phyloP scores from a whole-genome alignment of 331 rosid genomes.

The Stylosanthes scabra region DNA sequence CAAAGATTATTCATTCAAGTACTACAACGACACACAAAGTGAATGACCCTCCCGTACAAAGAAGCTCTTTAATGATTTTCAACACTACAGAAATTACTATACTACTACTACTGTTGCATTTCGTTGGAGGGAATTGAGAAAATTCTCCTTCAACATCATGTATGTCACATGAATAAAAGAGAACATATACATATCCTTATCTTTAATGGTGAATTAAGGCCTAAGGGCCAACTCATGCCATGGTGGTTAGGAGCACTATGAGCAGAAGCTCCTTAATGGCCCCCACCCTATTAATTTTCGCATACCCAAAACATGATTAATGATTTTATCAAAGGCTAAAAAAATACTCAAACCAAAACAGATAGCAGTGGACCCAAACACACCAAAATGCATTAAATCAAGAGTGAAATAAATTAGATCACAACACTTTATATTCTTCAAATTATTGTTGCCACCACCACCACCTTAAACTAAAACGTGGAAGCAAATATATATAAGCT shows the following conservation, averaged over 20 bases:
- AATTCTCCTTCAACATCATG: constrained; percentile 6
- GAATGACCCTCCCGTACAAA: too few relatives aligned
- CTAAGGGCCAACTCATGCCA: constrained; percentile 52
- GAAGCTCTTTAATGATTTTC: too few relatives aligned
- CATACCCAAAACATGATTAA: constrained; percentile 50
- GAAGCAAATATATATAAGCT: too few relatives aligned
- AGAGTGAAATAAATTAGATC: neutral
- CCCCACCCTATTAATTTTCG: constrained; percentile 1
- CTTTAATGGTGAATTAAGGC: constrained; percentile 51
- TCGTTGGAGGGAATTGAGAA: constrained; percentile 42
- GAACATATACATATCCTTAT: constrained; percentile 30
- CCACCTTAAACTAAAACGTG: too few relatives aligned
- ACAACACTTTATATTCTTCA: too few relatives aligned
- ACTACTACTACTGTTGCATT: constrained; percentile 36
- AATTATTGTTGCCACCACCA: too few relatives aligned
- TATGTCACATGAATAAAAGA: too few relatives aligned
- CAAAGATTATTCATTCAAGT: too few relatives aligned
- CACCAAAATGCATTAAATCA: constrained; percentile 5
- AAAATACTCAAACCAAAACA: constrained; percentile 50
- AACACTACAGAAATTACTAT: neutral
- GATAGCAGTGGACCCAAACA: constrained; percentile 41
- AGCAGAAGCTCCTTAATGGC: constrained; percentile 21
- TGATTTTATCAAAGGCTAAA: constrained; percentile 53
- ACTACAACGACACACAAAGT: too few relatives aligned
- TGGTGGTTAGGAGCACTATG: constrained; percentile 49